Conservation (phyloP, 2,329 filamentous ascomycete species). For the Ascochyta pisi region DNA sequence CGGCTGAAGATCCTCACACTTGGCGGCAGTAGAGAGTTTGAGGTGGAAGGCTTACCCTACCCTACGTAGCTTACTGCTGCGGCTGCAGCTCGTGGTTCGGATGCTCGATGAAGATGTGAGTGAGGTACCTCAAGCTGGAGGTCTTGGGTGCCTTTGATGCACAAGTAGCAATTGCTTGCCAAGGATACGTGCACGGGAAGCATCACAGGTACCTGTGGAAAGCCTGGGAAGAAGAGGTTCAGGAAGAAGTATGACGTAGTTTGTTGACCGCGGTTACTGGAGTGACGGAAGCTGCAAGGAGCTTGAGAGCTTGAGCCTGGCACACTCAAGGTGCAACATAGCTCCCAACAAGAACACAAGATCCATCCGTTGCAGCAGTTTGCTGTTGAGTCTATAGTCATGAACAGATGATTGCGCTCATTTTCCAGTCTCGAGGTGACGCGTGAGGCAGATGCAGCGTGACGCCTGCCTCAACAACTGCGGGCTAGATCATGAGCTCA, state of each 20-base stretch:
- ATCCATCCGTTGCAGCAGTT: not conserved
- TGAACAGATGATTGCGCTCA: not conserved
- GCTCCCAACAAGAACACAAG: not conserved
- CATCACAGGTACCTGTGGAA: not conserved
- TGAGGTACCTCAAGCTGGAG: not conserved
- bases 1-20: constrained; percentile 19
- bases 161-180: not conserved
- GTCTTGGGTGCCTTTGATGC: not conserved
- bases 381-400: not conserved
- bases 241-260: constrained; percentile 14
- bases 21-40: not conserved
- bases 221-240: not conserved
- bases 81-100: not conserved
- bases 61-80: not conserved
- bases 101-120: not conserved
- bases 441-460: constrained; percentile 10
- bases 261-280: constrained; percentile 22
- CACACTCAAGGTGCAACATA: not conserved
- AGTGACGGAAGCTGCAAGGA: constrained; percentile 12
- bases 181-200: not conserved
- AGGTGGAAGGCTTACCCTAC: not conserved
- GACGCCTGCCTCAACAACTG: constrained; percentile 11
- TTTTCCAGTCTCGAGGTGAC: constrained; percentile 3
- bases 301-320: not conserved
- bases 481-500: constrained; percentile 7